phyloP scores from a whole-genome alignment of 768 basidiomycete species.

The Fomitopsis pulvina region DNA sequence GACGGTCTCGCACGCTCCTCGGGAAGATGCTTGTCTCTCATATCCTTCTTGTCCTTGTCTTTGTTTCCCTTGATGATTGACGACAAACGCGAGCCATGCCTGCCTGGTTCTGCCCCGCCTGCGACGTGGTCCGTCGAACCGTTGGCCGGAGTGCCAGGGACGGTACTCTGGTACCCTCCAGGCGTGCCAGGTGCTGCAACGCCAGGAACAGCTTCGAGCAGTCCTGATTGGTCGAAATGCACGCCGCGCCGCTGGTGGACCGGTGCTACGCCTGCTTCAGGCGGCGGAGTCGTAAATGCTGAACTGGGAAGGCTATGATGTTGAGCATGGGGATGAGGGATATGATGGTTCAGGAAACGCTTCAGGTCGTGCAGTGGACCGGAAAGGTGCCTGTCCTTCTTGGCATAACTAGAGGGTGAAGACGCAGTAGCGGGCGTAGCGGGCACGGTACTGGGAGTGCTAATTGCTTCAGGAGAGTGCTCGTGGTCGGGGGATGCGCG shows the following conservation, averaged over 20 bases:
- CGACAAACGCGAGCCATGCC: constrained; percentile 23
- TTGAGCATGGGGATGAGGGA: constrained; percentile 47
- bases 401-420: constrained; percentile 6
- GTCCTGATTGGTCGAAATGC: constrained; percentile 29
- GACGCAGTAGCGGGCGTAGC: constrained; percentile 6
- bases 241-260: constrained; percentile 29
- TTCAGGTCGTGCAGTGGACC: constrained; percentile 90
- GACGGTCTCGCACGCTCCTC: constrained; percentile 12
- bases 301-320: constrained; percentile 17
- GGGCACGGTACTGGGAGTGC: constrained; percentile 1
- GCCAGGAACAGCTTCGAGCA: constrained; percentile 24
- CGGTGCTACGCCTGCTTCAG: constrained; percentile 28
- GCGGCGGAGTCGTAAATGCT: constrained; percentile 24
- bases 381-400: constrained; percentile 35
- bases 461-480: constrained; percentile 4
- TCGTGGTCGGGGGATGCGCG: constrained; percentile 11
- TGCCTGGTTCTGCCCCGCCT: background rate
- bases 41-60: constrained; percentile 21
- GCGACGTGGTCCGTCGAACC: constrained; percentile 10
- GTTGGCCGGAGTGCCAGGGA: constrained; percentile 7
- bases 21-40: constrained; percentile 22
- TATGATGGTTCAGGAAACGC: constrained; percentile 91
- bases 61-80: constrained; percentile 30
- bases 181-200: constrained; percentile 16
- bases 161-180: constrained; percentile 1